Conservation (phyloP, 352 stramenopile genomes). For the Phytophthora crassamura region DNA sequence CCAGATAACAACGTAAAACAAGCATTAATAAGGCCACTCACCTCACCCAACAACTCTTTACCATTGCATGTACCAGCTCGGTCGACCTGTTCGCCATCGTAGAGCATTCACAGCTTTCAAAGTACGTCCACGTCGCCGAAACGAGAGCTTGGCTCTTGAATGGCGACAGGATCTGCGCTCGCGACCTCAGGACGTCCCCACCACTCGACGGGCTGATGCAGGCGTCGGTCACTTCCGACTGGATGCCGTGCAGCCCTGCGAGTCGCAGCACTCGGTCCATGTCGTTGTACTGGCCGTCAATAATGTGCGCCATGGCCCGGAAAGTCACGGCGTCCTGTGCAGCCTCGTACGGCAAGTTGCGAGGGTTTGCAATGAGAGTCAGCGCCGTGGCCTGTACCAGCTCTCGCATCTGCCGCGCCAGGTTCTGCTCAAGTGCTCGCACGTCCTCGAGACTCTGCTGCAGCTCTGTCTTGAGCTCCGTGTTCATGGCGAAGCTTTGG, state of each 20-base stretch:
- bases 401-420: constrained; percentile 2
- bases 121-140: neutral
- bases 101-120: neutral
- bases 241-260: neutral
- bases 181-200: constrained; percentile 1
- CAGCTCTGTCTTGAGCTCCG: constrained; percentile 2
- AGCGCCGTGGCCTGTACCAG: constrained; percentile 1
- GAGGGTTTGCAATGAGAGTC: neutral
- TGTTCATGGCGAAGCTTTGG: neutral
- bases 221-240: neutral
- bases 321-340: constrained; percentile 3
- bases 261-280: neutral
- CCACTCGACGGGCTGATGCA: neutral
- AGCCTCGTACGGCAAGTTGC: constrained; percentile 6
- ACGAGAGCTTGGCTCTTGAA: neutral
- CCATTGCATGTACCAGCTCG: neutral
- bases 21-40: too few species aligned
- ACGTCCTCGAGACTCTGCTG: neutral
- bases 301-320: neutral
- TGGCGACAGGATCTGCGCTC: neutral
- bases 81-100: neutral
- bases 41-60: too few species aligned
- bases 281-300: constrained; percentile 1
- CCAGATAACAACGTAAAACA: neutral
- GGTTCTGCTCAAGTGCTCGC: neutral